Conservation (phyloP, 2,329 filamentous ascomycete genomes). For the Pestalotiopsis sp. region DNA sequence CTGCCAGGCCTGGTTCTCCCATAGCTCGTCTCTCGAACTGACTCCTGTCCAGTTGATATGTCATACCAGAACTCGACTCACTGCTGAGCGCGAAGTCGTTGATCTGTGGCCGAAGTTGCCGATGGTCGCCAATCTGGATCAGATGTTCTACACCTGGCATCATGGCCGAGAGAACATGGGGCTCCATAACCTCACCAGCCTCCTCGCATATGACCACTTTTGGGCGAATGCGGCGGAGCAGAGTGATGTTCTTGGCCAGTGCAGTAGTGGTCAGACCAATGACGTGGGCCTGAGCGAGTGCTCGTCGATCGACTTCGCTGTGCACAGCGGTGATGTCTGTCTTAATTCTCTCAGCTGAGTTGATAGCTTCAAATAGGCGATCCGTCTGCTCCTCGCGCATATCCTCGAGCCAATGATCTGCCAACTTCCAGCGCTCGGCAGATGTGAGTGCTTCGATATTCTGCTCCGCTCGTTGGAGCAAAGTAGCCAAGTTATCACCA, state of each 20-base stretch:
- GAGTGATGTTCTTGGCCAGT: constrained; percentile 52
- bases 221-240: constrained; percentile 50
- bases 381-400: constrained; percentile 23
- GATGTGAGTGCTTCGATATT: background rate
- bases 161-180: constrained; percentile 62
- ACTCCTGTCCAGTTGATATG: constrained; percentile 60
- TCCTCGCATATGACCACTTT: constrained; percentile 71
- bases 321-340: constrained; percentile 20
- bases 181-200: constrained; percentile 69
- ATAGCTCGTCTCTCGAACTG: constrained; percentile 58
- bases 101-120: constrained; percentile 63
- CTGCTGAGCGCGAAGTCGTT: constrained; percentile 57
- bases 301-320: constrained; percentile 39
- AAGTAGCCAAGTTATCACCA: constrained; percentile 15
- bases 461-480: constrained; percentile 23
- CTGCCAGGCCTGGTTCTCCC: constrained; percentile 23
- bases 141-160: constrained; percentile 63
- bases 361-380: constrained; percentile 9
- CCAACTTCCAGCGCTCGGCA: constrained; percentile 27
- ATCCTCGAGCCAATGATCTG: constrained; percentile 31
- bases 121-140: constrained; percentile 67
- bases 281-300: constrained; percentile 44
- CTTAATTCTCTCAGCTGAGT: too few relatives aligned
- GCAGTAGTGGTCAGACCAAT: constrained; percentile 65
- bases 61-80: constrained; percentile 47